Conservation (phyloP, 2,329 filamentous ascomycete genomes). For the Trichothecium sympodiale region DNA sequence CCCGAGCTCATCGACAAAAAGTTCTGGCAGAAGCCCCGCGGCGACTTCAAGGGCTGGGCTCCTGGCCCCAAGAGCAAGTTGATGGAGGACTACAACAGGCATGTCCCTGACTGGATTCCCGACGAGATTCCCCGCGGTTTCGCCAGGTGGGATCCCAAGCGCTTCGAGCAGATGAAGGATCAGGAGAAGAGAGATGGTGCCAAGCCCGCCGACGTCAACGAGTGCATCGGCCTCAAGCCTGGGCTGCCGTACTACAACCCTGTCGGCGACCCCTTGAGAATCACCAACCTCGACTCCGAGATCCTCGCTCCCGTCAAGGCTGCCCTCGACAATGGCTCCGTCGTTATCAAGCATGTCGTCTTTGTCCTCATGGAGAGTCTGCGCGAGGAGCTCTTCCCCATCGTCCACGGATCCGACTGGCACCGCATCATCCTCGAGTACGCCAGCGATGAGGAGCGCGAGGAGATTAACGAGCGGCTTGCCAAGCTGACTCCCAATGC, state of each 20-base stretch:
- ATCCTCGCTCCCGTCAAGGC: constrained; percentile 9
- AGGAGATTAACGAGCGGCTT: constrained; percentile 12
- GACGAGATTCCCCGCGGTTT: constrained; percentile 16
- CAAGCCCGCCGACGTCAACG: background rate
- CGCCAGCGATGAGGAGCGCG: constrained; percentile 12
- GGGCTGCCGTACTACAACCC: constrained; percentile 15
- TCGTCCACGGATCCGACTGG: constrained; percentile 20
- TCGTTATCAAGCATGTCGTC: constrained; percentile 24
- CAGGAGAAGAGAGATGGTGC: background rate
- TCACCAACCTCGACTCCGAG: constrained; percentile 18
- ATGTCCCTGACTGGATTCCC: constrained; percentile 17
- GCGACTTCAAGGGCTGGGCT: constrained; percentile 22
- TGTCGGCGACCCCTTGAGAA: constrained; percentile 17
- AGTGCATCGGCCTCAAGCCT: background rate
- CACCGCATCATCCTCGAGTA: constrained; percentile 13
- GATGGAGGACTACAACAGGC: constrained; percentile 13
- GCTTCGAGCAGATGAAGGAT: constrained; percentile 10
- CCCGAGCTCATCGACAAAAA: constrained; percentile 14
- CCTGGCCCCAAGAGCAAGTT: constrained; percentile 14
- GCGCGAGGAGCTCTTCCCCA: constrained; percentile 20
- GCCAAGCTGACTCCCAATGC: constrained; percentile 12
- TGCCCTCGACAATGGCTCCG: constrained; percentile 6
- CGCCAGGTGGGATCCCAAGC: constrained; percentile 14
- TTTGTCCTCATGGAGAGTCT: constrained; percentile 21
- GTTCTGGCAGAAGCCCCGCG: constrained; percentile 14